These are phyloP conservation scores for Diaporthe amygdali DNA, from an alignment of 2,329 filamentous ascomycete genomes.

Conservation along the genomic window DNA sequence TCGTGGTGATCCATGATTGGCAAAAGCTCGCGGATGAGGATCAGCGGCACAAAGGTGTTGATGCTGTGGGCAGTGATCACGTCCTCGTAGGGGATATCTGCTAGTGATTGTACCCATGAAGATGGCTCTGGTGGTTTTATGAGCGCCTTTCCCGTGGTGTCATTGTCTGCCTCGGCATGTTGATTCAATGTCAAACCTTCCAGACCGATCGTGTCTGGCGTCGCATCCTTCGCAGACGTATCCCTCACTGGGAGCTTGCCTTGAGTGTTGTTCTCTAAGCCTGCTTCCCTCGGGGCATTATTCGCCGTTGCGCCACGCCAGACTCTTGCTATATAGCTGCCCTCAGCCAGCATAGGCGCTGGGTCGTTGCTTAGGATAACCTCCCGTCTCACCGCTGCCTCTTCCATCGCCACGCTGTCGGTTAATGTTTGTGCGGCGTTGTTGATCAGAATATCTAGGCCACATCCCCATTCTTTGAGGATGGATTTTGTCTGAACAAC, in stretches of 20 bases:
- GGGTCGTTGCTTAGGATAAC: neutral
- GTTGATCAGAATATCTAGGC: slow-evolving; percentile 42
- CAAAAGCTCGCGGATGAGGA: slow-evolving; percentile 42
- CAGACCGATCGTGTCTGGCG: neutral
- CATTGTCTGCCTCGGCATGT: neutral
- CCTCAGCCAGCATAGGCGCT: neutral
- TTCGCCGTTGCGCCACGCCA: neutral
- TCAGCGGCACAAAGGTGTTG: slow-evolving; percentile 43
- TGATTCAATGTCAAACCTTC: neutral
- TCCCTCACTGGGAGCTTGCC: neutral
- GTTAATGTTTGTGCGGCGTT: slow-evolving; percentile 45
- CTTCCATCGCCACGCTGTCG: slow-evolving; percentile 37
- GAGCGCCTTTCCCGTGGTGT: neutral
- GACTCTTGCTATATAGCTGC: neutral
- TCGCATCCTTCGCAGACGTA: neutral
- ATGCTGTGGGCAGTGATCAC: slow-evolving; percentile 42
- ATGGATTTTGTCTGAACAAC: neutral
- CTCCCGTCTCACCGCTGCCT: slow-evolving; percentile 34
- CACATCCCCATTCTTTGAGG: neutral
- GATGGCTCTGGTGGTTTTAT: slow-evolving; percentile 29
- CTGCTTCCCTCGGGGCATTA: neutral
- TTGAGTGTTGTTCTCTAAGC: neutral
- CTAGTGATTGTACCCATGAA: slow-evolving; percentile 40
- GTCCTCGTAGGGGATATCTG: slow-evolving; percentile 44
- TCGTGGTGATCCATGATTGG: slow-evolving; percentile 33